These are phyloP conservation scores for Hypoxylon sp. DNA, from an alignment of 2,329 filamentous ascomycete species.

Conservation along the genomic window DNA sequence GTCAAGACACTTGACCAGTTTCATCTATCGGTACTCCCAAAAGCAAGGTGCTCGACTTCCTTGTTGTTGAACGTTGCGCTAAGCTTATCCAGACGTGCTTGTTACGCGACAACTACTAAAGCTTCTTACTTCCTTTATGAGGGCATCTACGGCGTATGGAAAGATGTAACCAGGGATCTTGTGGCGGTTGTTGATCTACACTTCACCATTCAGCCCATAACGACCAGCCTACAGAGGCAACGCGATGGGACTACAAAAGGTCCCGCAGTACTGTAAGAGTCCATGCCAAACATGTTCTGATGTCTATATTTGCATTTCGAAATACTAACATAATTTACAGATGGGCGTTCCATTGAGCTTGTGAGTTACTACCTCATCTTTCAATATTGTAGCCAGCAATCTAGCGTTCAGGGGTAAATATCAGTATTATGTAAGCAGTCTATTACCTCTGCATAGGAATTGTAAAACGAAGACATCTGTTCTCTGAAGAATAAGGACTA, in stretches of 20 bases:
- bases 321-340: too few relatives aligned
- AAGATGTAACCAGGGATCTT: neutral
- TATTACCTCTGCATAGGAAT: too few relatives aligned
- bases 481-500: too few relatives aligned
- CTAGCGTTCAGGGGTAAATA: too few relatives aligned
- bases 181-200: neutral
- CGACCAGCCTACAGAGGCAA: neutral
- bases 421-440: too few relatives aligned
- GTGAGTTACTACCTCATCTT: too few relatives aligned
- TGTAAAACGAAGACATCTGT: too few relatives aligned
- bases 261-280: conserved; percentile 3
- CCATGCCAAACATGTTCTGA: neutral
- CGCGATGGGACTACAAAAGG: neutral
- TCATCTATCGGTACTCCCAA: neutral
- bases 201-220: neutral
- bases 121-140: neutral
- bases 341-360: too few relatives aligned
- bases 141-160: neutral
- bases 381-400: too few relatives aligned
- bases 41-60: conserved; percentile 1
- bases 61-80: neutral
- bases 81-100: neutral
- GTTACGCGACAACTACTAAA: neutral
- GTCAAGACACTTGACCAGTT: conserved; percentile 1
- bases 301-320: neutral